Base-by-base conservation (phyloP, 208 protist species). In the Leishmania tarentolae region DNA sequence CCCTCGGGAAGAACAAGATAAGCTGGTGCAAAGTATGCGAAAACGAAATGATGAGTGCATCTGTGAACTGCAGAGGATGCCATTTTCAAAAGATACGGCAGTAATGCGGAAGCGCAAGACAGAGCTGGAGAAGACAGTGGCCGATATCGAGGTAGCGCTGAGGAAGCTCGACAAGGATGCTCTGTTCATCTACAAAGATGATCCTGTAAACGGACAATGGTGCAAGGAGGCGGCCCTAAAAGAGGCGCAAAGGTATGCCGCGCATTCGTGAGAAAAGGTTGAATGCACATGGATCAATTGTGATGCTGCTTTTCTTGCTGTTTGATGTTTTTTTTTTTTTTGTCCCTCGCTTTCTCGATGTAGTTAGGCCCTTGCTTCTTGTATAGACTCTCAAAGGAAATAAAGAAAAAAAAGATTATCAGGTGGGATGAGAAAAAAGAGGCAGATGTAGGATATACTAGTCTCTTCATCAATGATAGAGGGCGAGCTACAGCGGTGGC, bases 101-200 rank as follows among this genome's bases (percentile, higher is more conserved):
- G 83, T 81, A 40, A 90, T 92, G 70, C 75, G 88, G 13, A 93
- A 95, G 78, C 77, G 83, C 50, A 90, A 88, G 66, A 83, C 84
- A 37, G 93, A 93, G 69, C 75, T 98, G 37, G 94, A 98, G 79
- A 88, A 83, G 50, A 83, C 66, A 31, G 86, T 98, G 35, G 85
- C 90, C 37, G 88, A 98, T 79, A 87, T 98, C 50, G 95, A 98
- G 63, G 81, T 52, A 21, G 91, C 92, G 0, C 70, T 98, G 59
- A 87, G 82, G 61, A 97, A 97, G 82, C 76, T 98, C 24, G 89
- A 97, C 42, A 93, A 90, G 21, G 93, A 98, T 75, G 90, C 91
- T 52, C 86, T 98, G 15, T 96, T 96, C 78, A 82, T 98, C 56
- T 98, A 98, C 87, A 91, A 92, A 42, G 94, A 97, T 79, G 92